Percentiles rank a stretch among this genome's conserved stretches.
These are phyloP conservation scores for Zygosaccharomyces sapae DNA, from an alignment of 1,139 yeast species.

Conservation along the genomic window DNA sequence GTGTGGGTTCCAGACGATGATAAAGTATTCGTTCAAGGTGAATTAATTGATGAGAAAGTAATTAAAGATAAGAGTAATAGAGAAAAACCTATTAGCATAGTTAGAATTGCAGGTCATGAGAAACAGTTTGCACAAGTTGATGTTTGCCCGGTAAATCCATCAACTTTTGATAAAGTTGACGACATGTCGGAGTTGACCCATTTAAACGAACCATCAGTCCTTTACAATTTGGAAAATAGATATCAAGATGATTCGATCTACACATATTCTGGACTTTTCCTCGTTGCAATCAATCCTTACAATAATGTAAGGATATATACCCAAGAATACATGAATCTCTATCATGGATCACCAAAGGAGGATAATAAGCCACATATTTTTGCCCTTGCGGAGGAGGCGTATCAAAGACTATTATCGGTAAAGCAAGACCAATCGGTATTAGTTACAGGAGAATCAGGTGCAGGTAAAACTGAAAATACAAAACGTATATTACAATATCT, in stretches of 20 bases:
- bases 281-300: conserved; percentile 96
- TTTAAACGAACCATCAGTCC: conserved; percentile 90
- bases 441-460: conserved; percentile 98
- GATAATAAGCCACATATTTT: conserved; percentile 80
- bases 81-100: conserved; percentile 19
- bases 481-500: conserved; percentile 90
- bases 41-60: conserved; percentile 38
- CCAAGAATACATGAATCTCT: conserved; percentile 50
- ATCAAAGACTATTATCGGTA: conserved; percentile 65
- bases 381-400: conserved; percentile 87
- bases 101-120: conserved; percentile 27
- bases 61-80: conserved; percentile 23
- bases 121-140: conserved; percentile 50
- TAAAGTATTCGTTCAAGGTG: conserved; percentile 67
- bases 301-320: conserved; percentile 71
- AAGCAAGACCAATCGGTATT: conserved; percentile 80
- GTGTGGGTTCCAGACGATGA: conserved; percentile 82
- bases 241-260: conserved; percentile 77
- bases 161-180: conserved; percentile 84
- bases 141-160: conserved; percentile 65
- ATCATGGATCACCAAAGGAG: conserved; percentile 42
- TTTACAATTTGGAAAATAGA: conserved; percentile 72
- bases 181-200: conserved; percentile 96
- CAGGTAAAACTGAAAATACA: conserved; percentile 98
- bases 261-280: conserved; percentile 76